A percentile compares a stretch with the other conserved stretches of the same genome.
phyloP scores from a whole-genome alignment of 805 yeast genomes.

The Yamadazyma olivae region DNA sequence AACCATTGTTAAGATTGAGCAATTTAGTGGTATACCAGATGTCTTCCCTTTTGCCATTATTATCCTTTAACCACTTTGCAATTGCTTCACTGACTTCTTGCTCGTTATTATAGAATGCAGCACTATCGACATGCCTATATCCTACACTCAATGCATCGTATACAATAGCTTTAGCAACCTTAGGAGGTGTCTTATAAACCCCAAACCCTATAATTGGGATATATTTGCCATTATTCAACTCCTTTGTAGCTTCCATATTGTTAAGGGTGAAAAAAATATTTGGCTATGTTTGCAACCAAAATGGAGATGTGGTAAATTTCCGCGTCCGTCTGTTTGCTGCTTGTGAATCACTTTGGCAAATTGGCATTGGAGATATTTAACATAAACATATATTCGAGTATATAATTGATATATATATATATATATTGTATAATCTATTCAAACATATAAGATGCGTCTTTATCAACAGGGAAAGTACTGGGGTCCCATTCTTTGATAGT shows the following conservation, averaged over 20 bases:
- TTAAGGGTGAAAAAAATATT: too few species aligned
- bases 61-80: slow-evolving; percentile 43
- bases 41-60: slow-evolving; percentile 14
- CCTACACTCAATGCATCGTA: slow-evolving; percentile 56
- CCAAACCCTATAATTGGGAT: slow-evolving; percentile 11
- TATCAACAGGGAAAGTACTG: slow-evolving; percentile 1
- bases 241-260: slow-evolving; percentile 32
- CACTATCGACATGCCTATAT: slow-evolving; percentile 74
- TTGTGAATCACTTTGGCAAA: too few species aligned
- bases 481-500: slow-evolving; percentile 4
- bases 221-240: slow-evolving; percentile 5
- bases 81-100: slow-evolving; percentile 51
- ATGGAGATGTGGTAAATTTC: slow-evolving; percentile 37
- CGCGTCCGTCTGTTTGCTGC: slow-evolving; percentile 21
- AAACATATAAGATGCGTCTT: too few species aligned
- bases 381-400: too few species aligned
- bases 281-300: too few species aligned
- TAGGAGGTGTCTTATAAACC: slow-evolving; percentile 7
- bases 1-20: slow-evolving; percentile 27
- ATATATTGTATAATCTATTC: too few species aligned
- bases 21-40: slow-evolving; percentile 39
- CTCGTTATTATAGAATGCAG: slow-evolving; percentile 66
- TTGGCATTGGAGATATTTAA: too few species aligned
- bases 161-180: slow-evolving; percentile 1
- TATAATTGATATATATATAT: too few species aligned